Evolutionary conservation across 495 filamentous ascomycete species (phyloP).

Genomic region (Bryoglossum gracile): DNA sequence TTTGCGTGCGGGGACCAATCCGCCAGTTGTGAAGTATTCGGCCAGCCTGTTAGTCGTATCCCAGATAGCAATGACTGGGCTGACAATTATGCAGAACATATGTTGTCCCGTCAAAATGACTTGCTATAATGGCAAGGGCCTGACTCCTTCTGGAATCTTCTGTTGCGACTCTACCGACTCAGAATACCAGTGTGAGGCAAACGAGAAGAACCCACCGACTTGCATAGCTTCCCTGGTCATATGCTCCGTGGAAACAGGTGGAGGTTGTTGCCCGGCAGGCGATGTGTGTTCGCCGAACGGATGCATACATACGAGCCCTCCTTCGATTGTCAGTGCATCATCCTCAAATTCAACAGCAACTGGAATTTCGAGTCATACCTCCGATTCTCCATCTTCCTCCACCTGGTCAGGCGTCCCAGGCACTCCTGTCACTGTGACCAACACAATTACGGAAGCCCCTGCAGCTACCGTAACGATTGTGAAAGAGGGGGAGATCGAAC

Average conservation of each 20-base stretch:
- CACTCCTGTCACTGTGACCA: constrained; percentile 7
- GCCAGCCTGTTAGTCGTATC: constrained; percentile 13
- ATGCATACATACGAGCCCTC: constrained; percentile 9
- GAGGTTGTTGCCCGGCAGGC: constrained; percentile 15
- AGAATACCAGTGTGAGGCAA: constrained; percentile 5
- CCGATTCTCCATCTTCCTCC: neutral
- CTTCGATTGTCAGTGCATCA: neutral
- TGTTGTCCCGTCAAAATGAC: constrained; percentile 18
- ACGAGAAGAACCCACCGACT: constrained; percentile 6
- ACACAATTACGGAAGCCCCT: constrained; percentile 23
- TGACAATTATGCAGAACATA: constrained; percentile 13
- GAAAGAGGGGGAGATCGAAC: constrained; percentile 21
- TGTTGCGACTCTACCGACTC: constrained; percentile 18
- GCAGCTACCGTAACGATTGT: constrained; percentile 21
- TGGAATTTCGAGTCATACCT: neutral
- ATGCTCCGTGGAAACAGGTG: constrained; percentile 12
- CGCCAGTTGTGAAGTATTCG: constrained; percentile 15
- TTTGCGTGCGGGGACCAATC: constrained; percentile 20
- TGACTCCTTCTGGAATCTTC: constrained; percentile 16
- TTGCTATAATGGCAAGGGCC: constrained; percentile 1
- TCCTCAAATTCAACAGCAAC: neutral
- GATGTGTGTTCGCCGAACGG: constrained; percentile 18
- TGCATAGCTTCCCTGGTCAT: constrained; percentile 10
- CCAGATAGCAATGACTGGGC: neutral
- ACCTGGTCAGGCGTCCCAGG: neutral